Evolutionary conservation across 495 filamentous ascomycete genomes (phyloP).

Genomic region (Aspergillus biplanus): DNA sequence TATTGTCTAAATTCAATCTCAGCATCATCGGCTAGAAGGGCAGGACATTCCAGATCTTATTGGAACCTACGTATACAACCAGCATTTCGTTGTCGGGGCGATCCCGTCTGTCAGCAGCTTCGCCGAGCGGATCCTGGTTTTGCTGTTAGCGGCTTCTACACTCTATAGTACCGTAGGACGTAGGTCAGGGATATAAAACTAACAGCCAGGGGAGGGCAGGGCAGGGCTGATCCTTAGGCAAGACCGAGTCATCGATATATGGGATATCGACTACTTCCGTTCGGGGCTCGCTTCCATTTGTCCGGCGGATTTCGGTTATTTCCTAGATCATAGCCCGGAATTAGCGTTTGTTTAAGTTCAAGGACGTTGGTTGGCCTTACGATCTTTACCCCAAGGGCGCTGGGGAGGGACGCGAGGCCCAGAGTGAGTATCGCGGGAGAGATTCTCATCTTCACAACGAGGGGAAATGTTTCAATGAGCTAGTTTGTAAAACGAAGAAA

Average conservation of each 20-base stretch:
- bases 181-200: no score
- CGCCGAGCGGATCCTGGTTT: no score
- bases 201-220: background rate
- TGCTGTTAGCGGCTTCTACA: no score
- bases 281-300: background rate
- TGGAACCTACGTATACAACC: no score
- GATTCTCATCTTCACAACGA: background rate
- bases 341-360: background rate
- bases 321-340: background rate
- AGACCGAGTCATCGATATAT: conserved; percentile 4
- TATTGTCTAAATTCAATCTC: no score
- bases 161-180: no score
- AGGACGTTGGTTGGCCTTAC: background rate
- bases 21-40: no score
- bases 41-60: no score
- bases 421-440: background rate
- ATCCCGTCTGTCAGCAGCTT: no score
- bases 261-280: conserved; percentile 4
- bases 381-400: background rate
- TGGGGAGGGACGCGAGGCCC: background rate
- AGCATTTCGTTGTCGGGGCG: no score
- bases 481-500: no score
- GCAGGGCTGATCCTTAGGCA: conserved; percentile 10
- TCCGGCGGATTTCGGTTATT: background rate
- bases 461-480: no score